phyloP scores from a whole-genome alignment of 1,284 basidiomycete species.

The Serendipita sp. region DNA sequence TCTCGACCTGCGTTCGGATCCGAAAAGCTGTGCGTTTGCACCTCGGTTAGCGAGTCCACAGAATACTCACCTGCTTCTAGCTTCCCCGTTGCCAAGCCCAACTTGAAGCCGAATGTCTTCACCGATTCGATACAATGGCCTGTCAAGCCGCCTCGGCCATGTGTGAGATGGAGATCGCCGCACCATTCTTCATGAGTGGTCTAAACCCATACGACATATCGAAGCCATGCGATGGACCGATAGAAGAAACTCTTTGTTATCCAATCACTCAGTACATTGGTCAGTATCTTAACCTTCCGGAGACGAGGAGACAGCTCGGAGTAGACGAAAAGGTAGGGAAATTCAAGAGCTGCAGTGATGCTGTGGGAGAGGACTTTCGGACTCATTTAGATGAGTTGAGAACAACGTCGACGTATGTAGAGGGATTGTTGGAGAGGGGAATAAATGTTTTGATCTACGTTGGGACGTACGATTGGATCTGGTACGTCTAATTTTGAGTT shows the following conservation, averaged over 20 bases:
- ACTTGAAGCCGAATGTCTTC: slow-evolving; percentile 22
- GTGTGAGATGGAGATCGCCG: slow-evolving; percentile 15
- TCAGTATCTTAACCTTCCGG: slow-evolving; percentile 10
- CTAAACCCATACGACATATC: slow-evolving; percentile 52
- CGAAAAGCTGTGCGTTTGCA: slow-evolving; percentile 4
- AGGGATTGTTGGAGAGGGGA: slow-evolving; percentile 58
- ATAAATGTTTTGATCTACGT: slow-evolving; percentile 63
- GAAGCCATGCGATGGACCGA: slow-evolving; percentile 32
- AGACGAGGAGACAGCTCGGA: slow-evolving; percentile 9
- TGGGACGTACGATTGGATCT: slow-evolving; percentile 67
- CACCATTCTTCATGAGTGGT: slow-evolving; percentile 19
- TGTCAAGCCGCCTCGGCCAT: slow-evolving; percentile 17
- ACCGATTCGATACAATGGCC: slow-evolving; percentile 16
- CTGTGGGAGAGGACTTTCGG: slow-evolving; percentile 4
- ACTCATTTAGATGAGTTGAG: background rate
- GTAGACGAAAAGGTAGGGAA: slow-evolving; percentile 10
- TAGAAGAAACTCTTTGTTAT: slow-evolving; percentile 32
- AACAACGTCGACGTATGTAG: slow-evolving; percentile 34
- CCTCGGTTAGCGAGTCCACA: background rate
- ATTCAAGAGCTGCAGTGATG: slow-evolving; percentile 9
- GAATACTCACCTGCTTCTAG: slow-evolving; percentile 17
- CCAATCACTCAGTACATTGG: slow-evolving; percentile 9
- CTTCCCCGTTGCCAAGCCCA: slow-evolving; percentile 35
- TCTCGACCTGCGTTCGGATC: slow-evolving; percentile 19
- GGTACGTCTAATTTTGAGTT: slow-evolving; percentile 25